Evolutionary conservation across 108 stramenopile genomes (phyloP).

Genomic region (Cyclotella kingstonii): DNA sequence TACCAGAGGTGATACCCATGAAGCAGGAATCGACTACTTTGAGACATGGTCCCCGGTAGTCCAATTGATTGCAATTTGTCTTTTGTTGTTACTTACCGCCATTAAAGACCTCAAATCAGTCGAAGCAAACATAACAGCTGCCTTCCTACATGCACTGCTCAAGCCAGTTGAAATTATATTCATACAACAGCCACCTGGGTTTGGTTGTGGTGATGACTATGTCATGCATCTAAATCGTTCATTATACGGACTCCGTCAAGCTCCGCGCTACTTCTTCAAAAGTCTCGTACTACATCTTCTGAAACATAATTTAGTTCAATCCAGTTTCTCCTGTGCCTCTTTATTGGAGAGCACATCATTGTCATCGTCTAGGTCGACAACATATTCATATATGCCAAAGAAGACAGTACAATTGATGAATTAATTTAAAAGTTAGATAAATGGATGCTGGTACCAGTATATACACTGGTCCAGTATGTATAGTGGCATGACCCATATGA

Average conservation of each 20-base stretch:
- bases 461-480: no score
- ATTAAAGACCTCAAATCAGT: not conserved
- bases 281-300: slow-evolving; percentile 13
- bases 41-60: slow-evolving; percentile 57
- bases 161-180: slow-evolving; percentile 36
- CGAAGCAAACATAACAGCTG: slow-evolving; percentile 35
- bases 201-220: not conserved
- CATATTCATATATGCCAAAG: slow-evolving; percentile 1
- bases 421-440: slow-evolving; percentile 8
- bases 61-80: slow-evolving; percentile 34
- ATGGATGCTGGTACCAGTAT: no score
- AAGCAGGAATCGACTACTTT: slow-evolving; percentile 25
- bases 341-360: slow-evolving; percentile 19
- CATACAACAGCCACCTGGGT: slow-evolving; percentile 42
- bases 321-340: slow-evolving; percentile 43
- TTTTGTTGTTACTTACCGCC: slow-evolving; percentile 23
- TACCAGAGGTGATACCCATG: slow-evolving; percentile 37
- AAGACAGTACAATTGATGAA: not conserved
- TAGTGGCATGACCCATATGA: no score
- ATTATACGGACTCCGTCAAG: slow-evolving; percentile 35
- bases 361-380: slow-evolving; percentile 50
- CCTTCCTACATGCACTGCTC: slow-evolving; percentile 50
- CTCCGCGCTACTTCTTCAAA: slow-evolving; percentile 41
- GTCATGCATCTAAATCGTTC: slow-evolving; percentile 23
- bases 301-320: slow-evolving; percentile 12